Conservation (phyloP, 129 eudicot species). For the Kitagawia praeruptora region DNA sequence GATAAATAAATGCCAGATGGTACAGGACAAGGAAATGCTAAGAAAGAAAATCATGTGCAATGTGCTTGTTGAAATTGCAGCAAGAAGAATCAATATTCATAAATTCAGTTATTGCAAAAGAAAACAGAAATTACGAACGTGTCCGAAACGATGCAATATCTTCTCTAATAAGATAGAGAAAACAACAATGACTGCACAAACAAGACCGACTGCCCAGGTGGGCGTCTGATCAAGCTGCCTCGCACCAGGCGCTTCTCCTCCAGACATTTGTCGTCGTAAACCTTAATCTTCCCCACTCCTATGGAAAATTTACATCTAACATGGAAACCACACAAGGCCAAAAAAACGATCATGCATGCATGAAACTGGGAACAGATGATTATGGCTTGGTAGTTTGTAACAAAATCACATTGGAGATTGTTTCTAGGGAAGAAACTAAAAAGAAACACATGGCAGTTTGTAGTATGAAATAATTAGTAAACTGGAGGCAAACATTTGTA, state of each 20-base stretch:
- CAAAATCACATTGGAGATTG: neutral
- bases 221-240: slow-evolving; percentile 68
- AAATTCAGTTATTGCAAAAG: neutral
- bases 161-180: slow-evolving; percentile 64
- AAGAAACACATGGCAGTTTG: neutral
- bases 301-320: neutral
- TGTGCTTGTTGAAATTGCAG: neutral
- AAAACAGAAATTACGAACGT: slow-evolving; percentile 29
- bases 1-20: too few relatives aligned
- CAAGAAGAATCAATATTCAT: neutral
- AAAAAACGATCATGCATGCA: neutral
- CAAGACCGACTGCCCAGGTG: slow-evolving; percentile 77
- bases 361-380: neutral
- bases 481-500: neutral
- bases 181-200: slow-evolving; percentile 53
- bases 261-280: slow-evolving; percentile 27
- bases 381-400: neutral
- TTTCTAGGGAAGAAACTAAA: neutral
- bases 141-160: slow-evolving; percentile 47
- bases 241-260: slow-evolving; percentile 14
- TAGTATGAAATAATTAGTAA: neutral
- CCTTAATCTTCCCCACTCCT: neutral
- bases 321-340: neutral
- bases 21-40: too few relatives aligned
- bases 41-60: neutral